Base-by-base conservation (phyloP, 164 flowering plant genomes). In the Brasenia schreberi region DNA sequence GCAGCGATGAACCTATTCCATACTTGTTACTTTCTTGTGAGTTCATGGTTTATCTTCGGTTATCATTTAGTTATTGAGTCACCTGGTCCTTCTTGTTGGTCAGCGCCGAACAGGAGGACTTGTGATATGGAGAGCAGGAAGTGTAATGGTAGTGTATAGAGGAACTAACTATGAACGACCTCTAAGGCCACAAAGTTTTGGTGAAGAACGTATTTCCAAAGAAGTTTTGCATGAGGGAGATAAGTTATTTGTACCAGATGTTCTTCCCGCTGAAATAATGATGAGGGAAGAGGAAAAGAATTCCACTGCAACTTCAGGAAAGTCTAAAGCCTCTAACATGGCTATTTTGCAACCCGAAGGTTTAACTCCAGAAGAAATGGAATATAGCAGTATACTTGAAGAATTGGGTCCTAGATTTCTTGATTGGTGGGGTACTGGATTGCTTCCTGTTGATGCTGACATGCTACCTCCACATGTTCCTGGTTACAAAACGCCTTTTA, bases 401-500 rank as follows among this genome's bases (percentile, higher is more conserved):
- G 92, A 84, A 53, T 76, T 92, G 71, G 99, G 99, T 70, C 97
- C 99, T 73, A 94, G 99, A 27, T 95, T 89, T 81, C 80, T 78
- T 64, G 97, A 95, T 67, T 95, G 97, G 97, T 95, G 99, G 99
- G 97, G 97, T 49, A 92, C 91, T 43, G 99, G 97, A 62, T 62
- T 90, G 43, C 86, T 92, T 75, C 97, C 99, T 17, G 88, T 95
- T 18, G 96, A 95, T 86, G 99, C 90, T 62, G 99, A 95, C 77
- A 77, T 87, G 74, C 97, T 95, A 77, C 96, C 97, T 69, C 81
- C 75, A 73, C 80, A 76, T 19, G 67, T 95, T 79, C 92, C 97
- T 64, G 97, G 89, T 59, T 95, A 87, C 67, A 92, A 85, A 75
- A 82, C 99, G 49, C 99, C 99, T 64, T 84, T 87, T 67, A 83